Conservation (phyloP, 2,329 filamentous ascomycete genomes). For the Beauveria sp. region DNA sequence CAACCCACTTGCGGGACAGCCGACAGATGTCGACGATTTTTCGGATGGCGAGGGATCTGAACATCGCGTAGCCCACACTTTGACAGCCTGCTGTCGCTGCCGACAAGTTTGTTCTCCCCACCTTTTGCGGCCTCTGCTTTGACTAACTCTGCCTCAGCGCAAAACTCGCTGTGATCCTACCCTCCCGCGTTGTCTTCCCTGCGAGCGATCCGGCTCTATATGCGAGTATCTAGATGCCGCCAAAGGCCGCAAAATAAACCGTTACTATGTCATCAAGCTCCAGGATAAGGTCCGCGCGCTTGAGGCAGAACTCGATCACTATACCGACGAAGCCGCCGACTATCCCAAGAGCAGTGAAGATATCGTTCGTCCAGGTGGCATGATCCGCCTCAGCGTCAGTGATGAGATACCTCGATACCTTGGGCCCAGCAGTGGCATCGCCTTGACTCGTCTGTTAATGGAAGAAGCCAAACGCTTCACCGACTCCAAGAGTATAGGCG, state of each 20-base stretch:
- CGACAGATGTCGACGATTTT: slow-evolving; percentile 30
- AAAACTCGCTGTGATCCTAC: slow-evolving; percentile 95
- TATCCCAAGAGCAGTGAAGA: slow-evolving; percentile 68
- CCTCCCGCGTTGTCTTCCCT: slow-evolving; percentile 83
- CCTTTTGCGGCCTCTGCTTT: not conserved
- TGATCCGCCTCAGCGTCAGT: slow-evolving; percentile 75
- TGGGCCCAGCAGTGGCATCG: slow-evolving; percentile 89
- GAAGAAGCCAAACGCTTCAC: slow-evolving; percentile 93
- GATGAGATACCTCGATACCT: slow-evolving; percentile 85
- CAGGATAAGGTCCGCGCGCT: slow-evolving; percentile 79
- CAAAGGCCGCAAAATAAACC: slow-evolving; percentile 77
- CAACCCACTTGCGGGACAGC: slow-evolving; percentile 24
- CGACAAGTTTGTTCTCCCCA: slow-evolving; percentile 52
- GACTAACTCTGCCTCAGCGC: slow-evolving; percentile 45
- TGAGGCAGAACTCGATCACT: slow-evolving; percentile 71
- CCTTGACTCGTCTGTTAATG: slow-evolving; percentile 91
- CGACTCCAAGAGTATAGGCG: slow-evolving; percentile 82
- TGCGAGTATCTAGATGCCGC: slow-evolving; percentile 95
- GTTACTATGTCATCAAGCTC: slow-evolving; percentile 86
- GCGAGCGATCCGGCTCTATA: slow-evolving; percentile 80
- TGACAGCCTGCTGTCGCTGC: slow-evolving; percentile 75
- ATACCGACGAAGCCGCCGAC: slow-evolving; percentile 68
- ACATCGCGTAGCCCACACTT: slow-evolving; percentile 65
- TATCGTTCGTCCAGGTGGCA: slow-evolving; percentile 77
- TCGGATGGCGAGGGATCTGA: slow-evolving; percentile 43